Conservation (phyloP, 257 asterid species). For the Marsdenia floribunda region DNA sequence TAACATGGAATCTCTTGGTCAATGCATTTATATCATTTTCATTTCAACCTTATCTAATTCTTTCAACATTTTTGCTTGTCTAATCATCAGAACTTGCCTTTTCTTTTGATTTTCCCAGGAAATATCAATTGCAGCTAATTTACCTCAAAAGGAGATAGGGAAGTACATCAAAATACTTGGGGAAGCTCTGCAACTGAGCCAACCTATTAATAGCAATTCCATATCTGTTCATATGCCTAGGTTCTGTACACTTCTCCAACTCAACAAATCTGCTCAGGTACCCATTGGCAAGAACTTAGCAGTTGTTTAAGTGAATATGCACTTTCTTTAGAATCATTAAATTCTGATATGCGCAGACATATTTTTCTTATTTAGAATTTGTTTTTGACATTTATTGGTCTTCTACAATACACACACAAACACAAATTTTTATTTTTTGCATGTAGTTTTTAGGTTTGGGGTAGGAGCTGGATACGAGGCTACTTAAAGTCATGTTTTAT, state of each 20-base stretch:
- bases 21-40: background rate
- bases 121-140: constrained; percentile 88
- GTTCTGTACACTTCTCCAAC: constrained; percentile 97
- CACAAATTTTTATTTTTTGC: background rate
- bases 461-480: background rate
- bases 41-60: background rate
- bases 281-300: background rate
- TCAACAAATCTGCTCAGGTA: constrained; percentile 99
- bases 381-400: background rate
- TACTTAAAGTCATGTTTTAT: background rate
- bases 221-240: constrained; percentile 98
- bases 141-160: constrained; percentile 98
- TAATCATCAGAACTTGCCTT: constrained; percentile 16
- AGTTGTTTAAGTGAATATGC: background rate
- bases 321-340: background rate
- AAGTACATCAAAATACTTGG: constrained; percentile 97
- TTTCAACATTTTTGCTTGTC: constrained; percentile 10
- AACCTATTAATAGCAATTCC: constrained; percentile 94
- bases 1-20: background rate
- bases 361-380: background rate
- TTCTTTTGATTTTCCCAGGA: constrained; percentile 47
- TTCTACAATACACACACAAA: background rate
- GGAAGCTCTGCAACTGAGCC: constrained; percentile 94
- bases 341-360: background rate
- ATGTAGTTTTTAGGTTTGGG: background rate